Evolutionary conservation across 2,329 filamentous ascomycete species (phyloP).

Genomic region (Sclerotinia minor): DNA sequence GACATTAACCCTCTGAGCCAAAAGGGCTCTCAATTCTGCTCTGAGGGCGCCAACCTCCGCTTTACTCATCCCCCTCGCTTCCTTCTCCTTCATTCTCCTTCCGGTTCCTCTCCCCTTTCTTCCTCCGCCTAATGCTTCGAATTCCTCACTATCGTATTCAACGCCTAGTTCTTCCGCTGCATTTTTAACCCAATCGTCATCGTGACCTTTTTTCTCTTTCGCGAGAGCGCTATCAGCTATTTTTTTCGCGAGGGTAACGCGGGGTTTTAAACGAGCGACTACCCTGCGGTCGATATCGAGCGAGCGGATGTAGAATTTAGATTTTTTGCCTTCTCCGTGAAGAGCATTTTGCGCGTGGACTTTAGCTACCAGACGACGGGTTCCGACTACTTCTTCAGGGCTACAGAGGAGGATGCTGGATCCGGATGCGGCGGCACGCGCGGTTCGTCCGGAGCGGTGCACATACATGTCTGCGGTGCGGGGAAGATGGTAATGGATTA

Average conservation of each 20-base stretch:
- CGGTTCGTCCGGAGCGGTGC: slow-evolving; percentile 91
- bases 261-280: slow-evolving; percentile 71
- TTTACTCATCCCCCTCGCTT: slow-evolving; percentile 67
- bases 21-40: slow-evolving; percentile 69
- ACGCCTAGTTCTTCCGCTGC: slow-evolving; percentile 92
- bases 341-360: slow-evolving; percentile 67
- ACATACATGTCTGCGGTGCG: slow-evolving; percentile 91
- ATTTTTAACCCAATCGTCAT: slow-evolving; percentile 79
- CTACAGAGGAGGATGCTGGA: slow-evolving; percentile 85
- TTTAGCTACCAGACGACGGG: slow-evolving; percentile 80
- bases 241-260: slow-evolving; percentile 79
- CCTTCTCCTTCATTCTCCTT: slow-evolving; percentile 72
- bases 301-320: slow-evolving; percentile 71
- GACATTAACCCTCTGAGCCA: slow-evolving; percentile 75
- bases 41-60: slow-evolving; percentile 69
- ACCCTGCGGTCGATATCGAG: slow-evolving; percentile 82
- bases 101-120: slow-evolving; percentile 70
- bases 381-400: slow-evolving; percentile 85
- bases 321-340: slow-evolving; percentile 46
- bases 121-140: slow-evolving; percentile 61
- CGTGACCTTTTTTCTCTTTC: slow-evolving; percentile 81
- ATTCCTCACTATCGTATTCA: slow-evolving; percentile 87
- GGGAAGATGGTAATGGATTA: slow-evolving; percentile 94
- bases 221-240: slow-evolving; percentile 80
- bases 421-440: slow-evolving; percentile 75